These are phyloP conservation scores for Termitomyces sp. DNA, from an alignment of 768 basidiomycete species.

Conservation along the genomic window DNA sequence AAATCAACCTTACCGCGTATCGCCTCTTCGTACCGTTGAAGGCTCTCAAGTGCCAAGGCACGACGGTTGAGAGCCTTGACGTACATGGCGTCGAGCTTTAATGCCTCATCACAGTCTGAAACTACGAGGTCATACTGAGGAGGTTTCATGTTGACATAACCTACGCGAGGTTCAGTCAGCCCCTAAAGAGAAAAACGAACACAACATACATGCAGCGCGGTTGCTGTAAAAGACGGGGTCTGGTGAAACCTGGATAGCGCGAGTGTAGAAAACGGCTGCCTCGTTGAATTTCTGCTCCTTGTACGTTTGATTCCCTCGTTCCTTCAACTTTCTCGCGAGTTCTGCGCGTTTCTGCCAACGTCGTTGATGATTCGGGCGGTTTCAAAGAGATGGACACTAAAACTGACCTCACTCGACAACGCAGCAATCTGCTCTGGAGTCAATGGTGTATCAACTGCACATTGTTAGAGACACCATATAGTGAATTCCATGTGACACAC, in stretches of 20 bases:
- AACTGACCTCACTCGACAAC: conserved; percentile 52
- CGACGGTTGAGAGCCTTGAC: conserved; percentile 90
- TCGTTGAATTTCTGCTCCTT: conserved; percentile 50
- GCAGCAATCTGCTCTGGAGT: conserved; percentile 50
- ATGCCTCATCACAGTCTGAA: conserved; percentile 83
- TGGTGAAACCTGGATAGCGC: conserved; percentile 68
- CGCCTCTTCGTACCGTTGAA: conserved; percentile 70
- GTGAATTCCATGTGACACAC: conserved; percentile 2
- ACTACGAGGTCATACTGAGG: conserved; percentile 81
- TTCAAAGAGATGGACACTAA: background rate
- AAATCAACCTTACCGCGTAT: conserved; percentile 56
- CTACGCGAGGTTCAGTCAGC: conserved; percentile 27
- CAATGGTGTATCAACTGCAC: conserved; percentile 32
- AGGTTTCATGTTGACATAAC: conserved; percentile 88
- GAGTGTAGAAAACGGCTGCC: conserved; percentile 65
- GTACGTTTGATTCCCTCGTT: conserved; percentile 69
- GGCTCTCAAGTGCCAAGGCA: conserved; percentile 75
- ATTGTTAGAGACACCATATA: conserved; percentile 7
- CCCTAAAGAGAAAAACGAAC: background rate
- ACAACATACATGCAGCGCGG: conserved; percentile 82
- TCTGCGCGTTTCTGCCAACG: conserved; percentile 53
- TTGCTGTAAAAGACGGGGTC: conserved; percentile 94
- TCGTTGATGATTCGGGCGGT: conserved; percentile 3
- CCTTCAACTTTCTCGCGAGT: conserved; percentile 59
- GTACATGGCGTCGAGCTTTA: conserved; percentile 78